Evolutionary conservation across 78 protist genomes (phyloP).

Genomic region (Andalucia godoyi): DNA sequence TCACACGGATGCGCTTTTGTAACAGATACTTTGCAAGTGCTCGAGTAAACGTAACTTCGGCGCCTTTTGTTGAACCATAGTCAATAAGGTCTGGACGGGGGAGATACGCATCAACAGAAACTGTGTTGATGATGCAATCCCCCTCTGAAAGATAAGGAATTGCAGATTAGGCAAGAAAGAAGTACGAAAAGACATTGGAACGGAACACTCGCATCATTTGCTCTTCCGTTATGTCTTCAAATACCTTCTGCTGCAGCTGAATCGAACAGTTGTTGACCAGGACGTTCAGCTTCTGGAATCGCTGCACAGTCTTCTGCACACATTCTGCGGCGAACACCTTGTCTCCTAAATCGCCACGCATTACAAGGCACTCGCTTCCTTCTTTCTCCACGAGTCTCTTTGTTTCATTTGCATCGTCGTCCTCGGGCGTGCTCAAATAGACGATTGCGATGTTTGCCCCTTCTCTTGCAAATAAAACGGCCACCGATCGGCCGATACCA

Average conservation of each 20-base stretch:
- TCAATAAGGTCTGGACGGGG: too few relatives aligned
- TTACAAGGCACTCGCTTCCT: slow-evolving; percentile 3
- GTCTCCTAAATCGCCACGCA: not conserved
- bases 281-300: too few relatives aligned
- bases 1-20: slow-evolving; percentile 31
- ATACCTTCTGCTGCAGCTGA: not conserved
- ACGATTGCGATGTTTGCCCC: slow-evolving; percentile 26
- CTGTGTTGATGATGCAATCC: slow-evolving; percentile 6
- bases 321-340: not conserved
- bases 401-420: slow-evolving; percentile 28
- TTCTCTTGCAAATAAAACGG: slow-evolving; percentile 25
- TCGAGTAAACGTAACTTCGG: slow-evolving; percentile 18
- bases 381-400: slow-evolving; percentile 9
- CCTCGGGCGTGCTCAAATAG: not conserved
- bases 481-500: slow-evolving; percentile 29
- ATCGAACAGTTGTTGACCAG: slow-evolving; percentile 17
- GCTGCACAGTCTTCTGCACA: not conserved
- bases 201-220: slow-evolving; percentile 5
- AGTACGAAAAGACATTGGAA: slow-evolving; percentile 1
- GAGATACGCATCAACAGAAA: slow-evolving; percentile 2
- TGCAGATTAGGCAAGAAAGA: not conserved
- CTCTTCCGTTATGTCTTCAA: not conserved
- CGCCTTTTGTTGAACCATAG: slow-evolving; percentile 38
- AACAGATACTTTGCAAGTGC: slow-evolving; percentile 20
- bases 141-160: not conserved